A percentile compares a stretch with the other conserved stretches of the same genome.
Conservation (phyloP, 2,329 filamentous ascomycete species). For the Sporothrix pseudoabietina region DNA sequence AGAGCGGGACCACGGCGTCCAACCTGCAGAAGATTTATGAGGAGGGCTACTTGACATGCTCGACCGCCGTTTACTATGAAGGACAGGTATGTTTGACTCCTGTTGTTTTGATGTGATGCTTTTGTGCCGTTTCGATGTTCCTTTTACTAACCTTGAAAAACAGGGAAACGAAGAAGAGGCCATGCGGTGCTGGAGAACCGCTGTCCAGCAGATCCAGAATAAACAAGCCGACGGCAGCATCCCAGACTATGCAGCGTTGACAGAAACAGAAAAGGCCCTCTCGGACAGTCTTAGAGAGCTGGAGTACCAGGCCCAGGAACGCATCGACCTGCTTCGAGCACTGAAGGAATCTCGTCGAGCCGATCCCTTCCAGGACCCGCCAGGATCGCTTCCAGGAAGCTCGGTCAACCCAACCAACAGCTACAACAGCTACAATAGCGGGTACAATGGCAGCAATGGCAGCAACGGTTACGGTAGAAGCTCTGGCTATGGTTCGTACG, state of each 20-base stretch:
- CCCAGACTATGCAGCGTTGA: conserved; percentile 44
- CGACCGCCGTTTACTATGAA: conserved; percentile 95
- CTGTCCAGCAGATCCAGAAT: conserved; percentile 85
- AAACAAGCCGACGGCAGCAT: conserved; percentile 68
- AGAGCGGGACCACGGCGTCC: conserved; percentile 58
- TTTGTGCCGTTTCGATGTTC: background rate
- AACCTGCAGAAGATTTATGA: conserved; percentile 96
- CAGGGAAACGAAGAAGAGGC: conserved; percentile 92
- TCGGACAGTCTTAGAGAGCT: conserved; percentile 79
- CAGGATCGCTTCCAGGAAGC: background rate
- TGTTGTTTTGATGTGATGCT: background rate
- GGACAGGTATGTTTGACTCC: conserved; percentile 64
- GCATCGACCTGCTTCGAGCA: conserved; percentile 84
- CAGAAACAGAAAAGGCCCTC: conserved; percentile 81
- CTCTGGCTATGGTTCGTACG: conserved; percentile 4
- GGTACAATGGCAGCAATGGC: conserved; percentile 2
- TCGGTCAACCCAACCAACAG: background rate
- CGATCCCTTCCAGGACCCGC: conserved; percentile 37
- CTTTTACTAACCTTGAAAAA: conserved; percentile 65
- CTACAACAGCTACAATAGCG: conserved; percentile 1
- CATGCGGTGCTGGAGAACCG: conserved; percentile 83
- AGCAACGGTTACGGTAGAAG: conserved; percentile 6
- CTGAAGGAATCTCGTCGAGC: conserved; percentile 66
- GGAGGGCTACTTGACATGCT: conserved; percentile 92
- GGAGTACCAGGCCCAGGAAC: conserved; percentile 89